These are phyloP conservation scores for Rhododendron kiyosumense DNA, from an alignment of 148 eudicot genomes.

Conservation along the genomic window DNA sequence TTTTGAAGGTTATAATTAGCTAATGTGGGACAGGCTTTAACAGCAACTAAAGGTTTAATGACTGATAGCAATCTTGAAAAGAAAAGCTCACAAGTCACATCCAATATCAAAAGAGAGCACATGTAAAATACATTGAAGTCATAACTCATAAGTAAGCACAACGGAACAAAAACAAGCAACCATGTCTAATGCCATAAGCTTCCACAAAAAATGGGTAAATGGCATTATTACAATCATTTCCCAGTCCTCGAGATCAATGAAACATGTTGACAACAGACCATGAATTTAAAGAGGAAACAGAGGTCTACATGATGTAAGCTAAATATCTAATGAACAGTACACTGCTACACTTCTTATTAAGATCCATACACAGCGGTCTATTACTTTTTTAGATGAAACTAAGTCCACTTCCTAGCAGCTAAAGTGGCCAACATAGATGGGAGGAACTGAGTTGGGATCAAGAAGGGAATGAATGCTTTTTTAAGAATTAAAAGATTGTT, in stretches of 20 bases:
- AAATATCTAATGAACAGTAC: not conserved
- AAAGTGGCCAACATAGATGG: not conserved
- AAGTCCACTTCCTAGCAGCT: not conserved
- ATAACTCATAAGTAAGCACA: not conserved
- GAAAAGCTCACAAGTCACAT: not conserved
- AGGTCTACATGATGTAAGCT: not conserved
- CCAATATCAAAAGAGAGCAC: not conserved
- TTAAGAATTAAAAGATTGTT: not conserved
- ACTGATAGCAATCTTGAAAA: not conserved
- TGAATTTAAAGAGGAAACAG: not conserved
- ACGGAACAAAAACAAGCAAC: not conserved
- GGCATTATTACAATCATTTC: not conserved
- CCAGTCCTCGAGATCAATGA: not conserved
- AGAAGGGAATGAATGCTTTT: not conserved
- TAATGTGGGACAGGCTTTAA: not conserved
- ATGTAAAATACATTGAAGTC: not conserved
- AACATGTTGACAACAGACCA: not conserved
- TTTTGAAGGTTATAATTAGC: not conserved
- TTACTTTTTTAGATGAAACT: not conserved
- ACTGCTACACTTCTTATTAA: not conserved
- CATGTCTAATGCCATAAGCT: not conserved
- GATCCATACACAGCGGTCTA: not conserved
- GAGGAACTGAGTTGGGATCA: not conserved
- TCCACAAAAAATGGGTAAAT: not conserved
- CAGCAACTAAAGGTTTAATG: not conserved